Conservation (phyloP, 371 early-diverging fungal genomes). For the Lichtheimia hyalospora region DNA sequence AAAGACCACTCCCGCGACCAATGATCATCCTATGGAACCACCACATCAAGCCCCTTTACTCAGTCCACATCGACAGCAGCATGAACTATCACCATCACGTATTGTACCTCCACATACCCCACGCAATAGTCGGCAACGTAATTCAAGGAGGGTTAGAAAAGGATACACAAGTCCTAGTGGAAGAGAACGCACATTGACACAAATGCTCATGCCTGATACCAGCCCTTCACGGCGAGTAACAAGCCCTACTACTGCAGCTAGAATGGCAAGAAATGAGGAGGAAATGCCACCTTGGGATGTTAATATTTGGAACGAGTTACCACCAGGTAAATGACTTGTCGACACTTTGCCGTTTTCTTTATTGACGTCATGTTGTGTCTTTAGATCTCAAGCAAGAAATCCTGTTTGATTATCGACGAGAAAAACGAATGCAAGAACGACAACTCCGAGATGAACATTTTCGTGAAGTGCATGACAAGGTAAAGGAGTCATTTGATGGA, state of each 20-base stretch:
- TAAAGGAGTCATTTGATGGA: background rate
- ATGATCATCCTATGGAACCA: background rate
- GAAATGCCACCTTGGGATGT: conserved; percentile 19
- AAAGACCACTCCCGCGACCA: background rate
- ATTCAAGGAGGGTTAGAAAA: background rate
- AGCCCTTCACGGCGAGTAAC: no score
- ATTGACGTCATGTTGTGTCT: no score
- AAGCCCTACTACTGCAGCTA: no score
- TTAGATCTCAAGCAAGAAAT: conserved; percentile 11
- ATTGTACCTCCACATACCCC: background rate
- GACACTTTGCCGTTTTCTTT: background rate
- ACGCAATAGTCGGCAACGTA: background rate
- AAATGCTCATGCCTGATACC: background rate
- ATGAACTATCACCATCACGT: no score
- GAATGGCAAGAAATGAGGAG: background rate
- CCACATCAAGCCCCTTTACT: background rate
- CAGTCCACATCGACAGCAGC: background rate
- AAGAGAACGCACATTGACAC: background rate
- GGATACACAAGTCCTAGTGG: background rate
- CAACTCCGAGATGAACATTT: conserved; percentile 11
- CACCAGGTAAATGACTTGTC: conserved; percentile 19
- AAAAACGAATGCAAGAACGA: conserved; percentile 10
- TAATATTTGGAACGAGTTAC: conserved; percentile 29
- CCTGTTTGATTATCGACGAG: conserved; percentile 10
- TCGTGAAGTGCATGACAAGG: conserved; percentile 9